A percentile compares a stretch with the other conserved stretches of the same genome.
These are phyloP conservation scores for Galerina sulciceps DNA, from an alignment of 768 basidiomycete genomes.

Conservation along the genomic window DNA sequence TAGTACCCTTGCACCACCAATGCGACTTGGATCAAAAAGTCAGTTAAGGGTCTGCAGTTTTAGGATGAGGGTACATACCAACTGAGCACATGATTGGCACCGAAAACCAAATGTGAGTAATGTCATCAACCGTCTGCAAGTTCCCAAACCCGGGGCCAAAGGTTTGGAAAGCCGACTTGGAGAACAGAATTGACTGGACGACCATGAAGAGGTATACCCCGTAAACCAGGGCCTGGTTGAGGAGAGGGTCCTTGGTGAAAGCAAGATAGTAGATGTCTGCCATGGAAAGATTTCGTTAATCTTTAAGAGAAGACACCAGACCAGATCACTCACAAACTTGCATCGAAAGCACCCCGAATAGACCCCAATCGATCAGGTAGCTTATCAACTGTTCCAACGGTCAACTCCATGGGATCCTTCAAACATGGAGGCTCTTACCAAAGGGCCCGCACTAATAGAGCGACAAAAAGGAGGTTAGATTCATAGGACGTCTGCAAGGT, in stretches of 20 bases:
- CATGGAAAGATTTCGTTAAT: neutral
- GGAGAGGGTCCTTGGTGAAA: conserved; percentile 1
- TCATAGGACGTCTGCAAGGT: neutral
- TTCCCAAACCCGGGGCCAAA: conserved; percentile 1
- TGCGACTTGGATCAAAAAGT: conserved; percentile 4
- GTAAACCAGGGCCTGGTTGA: neutral
- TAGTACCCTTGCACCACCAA: conserved; percentile 6
- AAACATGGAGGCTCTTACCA: conserved; percentile 1
- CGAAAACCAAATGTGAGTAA: conserved; percentile 2
- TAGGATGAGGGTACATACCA: neutral
- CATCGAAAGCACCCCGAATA: conserved; percentile 12
- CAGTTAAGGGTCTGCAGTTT: neutral
- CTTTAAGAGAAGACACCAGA: neutral
- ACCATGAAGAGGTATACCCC: neutral
- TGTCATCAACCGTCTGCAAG: neutral
- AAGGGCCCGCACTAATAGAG: conserved; percentile 7
- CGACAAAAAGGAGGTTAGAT: neutral
- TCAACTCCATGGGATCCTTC: neutral
- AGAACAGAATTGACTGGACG: neutral
- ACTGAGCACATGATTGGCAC: neutral
- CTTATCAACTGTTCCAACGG: conserved; percentile 2
- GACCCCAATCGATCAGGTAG: conserved; percentile 8
- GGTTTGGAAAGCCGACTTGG: conserved; percentile 4
- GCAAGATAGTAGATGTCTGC: conserved; percentile 7
- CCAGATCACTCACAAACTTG: conserved; percentile 8